These are phyloP conservation scores for Hansenula sp. DNA, from an alignment of 1,139 yeast species.

Conservation along the genomic window DNA sequence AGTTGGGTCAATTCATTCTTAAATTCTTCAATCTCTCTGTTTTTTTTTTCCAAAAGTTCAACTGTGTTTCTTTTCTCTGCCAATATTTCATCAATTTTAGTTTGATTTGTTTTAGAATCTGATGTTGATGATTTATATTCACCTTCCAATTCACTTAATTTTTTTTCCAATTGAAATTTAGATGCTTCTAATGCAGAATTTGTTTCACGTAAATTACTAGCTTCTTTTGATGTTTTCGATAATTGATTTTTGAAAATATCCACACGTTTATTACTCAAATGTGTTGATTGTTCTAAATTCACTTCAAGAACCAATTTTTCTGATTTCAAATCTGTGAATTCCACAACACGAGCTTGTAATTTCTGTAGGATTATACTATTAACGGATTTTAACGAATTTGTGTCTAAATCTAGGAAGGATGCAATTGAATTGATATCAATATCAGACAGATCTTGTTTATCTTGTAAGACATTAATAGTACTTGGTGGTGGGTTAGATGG, in stretches of 20 bases:
- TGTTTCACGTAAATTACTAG: conserved; percentile 29
- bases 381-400: conserved; percentile 21
- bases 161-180: conserved; percentile 26
- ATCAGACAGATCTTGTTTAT: background rate
- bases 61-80: conserved; percentile 37
- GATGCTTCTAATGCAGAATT: conserved; percentile 27
- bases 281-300: conserved; percentile 50
- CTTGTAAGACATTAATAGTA: conserved; percentile 2
- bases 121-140: conserved; percentile 19
- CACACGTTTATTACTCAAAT: conserved; percentile 31
- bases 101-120: conserved; percentile 5
- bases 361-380: conserved; percentile 28
- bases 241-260: conserved; percentile 31
- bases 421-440: conserved; percentile 22
- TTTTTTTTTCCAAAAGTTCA: conserved; percentile 40
- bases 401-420: conserved; percentile 35
- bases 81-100: conserved; percentile 22
- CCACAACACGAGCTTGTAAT: conserved; percentile 41
- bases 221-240: conserved; percentile 22
- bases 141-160: conserved; percentile 25
- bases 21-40: conserved; percentile 44
- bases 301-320: conserved; percentile 49
- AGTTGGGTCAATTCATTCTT: conserved; percentile 50
- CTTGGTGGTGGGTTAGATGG: conserved; percentile 1
- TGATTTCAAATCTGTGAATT: conserved; percentile 46